Base-by-base conservation (phyloP, 2,329 filamentous ascomycete genomes). In the Fusarium veterinarium region DNA sequence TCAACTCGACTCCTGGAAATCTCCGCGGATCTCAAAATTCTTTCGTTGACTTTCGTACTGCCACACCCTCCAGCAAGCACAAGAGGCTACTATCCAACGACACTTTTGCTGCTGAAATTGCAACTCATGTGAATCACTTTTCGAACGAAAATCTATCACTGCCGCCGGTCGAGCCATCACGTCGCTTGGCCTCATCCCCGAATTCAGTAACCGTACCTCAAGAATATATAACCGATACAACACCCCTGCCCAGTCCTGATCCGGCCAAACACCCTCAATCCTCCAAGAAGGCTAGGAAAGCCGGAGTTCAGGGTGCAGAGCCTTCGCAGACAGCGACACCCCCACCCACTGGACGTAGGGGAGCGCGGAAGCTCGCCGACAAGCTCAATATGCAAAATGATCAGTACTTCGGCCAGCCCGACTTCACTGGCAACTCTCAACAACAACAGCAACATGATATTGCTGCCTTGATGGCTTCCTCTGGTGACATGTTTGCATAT, bases 121-220 rank as follows among this genome's bases (percentile, higher is more conserved):
- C 86, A 78, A 86, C 90, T 78, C 90, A 92, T 89, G 87, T 86
- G 75, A 90, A 89, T 74, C 87, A 91, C 78, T 87, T 89, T 75
- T 88, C 87, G 46, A 85, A 86, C 75, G 82, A 84, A 20, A 87
- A 83, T 76, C 80, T 89, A 60, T 83, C 86, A 61, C 80, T 91
- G 62, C 88, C 90, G 66, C 87, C 89, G 37, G 89, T 91, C 77
- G 88, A 91, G 74, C 87, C 87, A 38, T 86, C 89, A 70, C 85
- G 85, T 76, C 86, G 87, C 74, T 80, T 92, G 46, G 84, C 85
- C 19, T 91, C 90, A 20, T 91, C 91, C 57, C 87, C 89, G 38
- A 85, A 81, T 38, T 82, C 85, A 52, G 80, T 83, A 62, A 80
- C 74, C 37, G 62, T 79, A 38, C 76, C 78, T 20, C 77, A 79